These are phyloP conservation scores for Kuraishia ogatae DNA, from an alignment of 805 yeast genomes.

Conservation along the genomic window DNA sequence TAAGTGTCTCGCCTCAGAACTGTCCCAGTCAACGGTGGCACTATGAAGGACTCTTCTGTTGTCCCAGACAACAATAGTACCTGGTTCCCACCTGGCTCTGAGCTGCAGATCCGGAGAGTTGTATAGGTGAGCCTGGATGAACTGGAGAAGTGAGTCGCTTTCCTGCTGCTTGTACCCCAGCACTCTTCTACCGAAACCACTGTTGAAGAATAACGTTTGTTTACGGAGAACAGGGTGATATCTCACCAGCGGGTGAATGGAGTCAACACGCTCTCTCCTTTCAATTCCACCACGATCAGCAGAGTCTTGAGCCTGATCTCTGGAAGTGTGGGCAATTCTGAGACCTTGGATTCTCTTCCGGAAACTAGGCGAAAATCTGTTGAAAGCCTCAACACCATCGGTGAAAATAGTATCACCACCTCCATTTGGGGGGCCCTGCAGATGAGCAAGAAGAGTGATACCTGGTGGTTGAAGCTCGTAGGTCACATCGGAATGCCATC, in stretches of 20 bases:
- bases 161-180: constrained; percentile 69
- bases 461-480: constrained; percentile 63
- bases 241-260: constrained; percentile 64
- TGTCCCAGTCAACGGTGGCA: constrained; percentile 44
- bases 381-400: constrained; percentile 63
- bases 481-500: constrained; percentile 46
- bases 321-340: constrained; percentile 62
- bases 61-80: constrained; percentile 45
- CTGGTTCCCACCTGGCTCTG: constrained; percentile 43
- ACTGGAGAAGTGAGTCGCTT: constrained; percentile 48
- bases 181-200: constrained; percentile 58
- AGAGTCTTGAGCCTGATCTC: constrained; percentile 58
- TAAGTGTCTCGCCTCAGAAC: constrained; percentile 45
- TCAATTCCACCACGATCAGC: constrained; percentile 49
- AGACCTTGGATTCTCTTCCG: constrained; percentile 49
- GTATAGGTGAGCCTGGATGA: constrained; percentile 43
- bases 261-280: constrained; percentile 54
- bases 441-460: constrained; percentile 36
- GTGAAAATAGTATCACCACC: constrained; percentile 74
- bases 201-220: constrained; percentile 49
- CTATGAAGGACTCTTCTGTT: constrained; percentile 41
- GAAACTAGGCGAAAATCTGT: constrained; percentile 59
- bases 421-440: constrained; percentile 34
- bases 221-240: constrained; percentile 64
- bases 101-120: constrained; percentile 43